phyloP scores from a whole-genome alignment of 495 filamentous ascomycete species.

The Xylaria bambusicola region DNA sequence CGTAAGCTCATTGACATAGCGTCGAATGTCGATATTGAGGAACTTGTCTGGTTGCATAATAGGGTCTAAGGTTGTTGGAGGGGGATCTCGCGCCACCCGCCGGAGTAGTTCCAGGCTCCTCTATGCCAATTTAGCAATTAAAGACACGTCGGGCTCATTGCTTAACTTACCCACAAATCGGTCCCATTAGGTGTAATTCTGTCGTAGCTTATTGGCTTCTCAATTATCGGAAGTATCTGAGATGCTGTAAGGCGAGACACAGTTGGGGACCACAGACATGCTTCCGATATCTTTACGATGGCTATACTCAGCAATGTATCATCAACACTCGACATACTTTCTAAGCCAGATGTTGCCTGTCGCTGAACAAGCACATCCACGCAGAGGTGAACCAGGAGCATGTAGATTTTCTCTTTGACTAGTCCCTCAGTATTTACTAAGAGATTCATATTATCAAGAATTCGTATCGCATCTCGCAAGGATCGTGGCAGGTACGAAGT shows the following conservation, averaged over 20 bases:
- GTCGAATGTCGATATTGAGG: slow-evolving; percentile 29
- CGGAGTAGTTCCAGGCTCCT: slow-evolving; percentile 36
- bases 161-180: slow-evolving; percentile 40
- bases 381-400: slow-evolving; percentile 34
- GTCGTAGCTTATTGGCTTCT: slow-evolving; percentile 28
- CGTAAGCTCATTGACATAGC: slow-evolving; percentile 27
- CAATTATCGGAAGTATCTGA: slow-evolving; percentile 32
- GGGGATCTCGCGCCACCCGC: slow-evolving; percentile 23
- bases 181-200: slow-evolving; percentile 18
- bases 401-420: slow-evolving; percentile 36
- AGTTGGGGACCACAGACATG: slow-evolving; percentile 30
- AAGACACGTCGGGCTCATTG: not conserved
- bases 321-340: slow-evolving; percentile 11
- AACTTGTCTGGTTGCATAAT: slow-evolving; percentile 30
- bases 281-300: slow-evolving; percentile 36
- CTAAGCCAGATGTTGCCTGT: slow-evolving; percentile 2
- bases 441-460: slow-evolving; percentile 22
- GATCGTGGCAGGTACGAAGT: slow-evolving; percentile 26
- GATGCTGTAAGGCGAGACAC: slow-evolving; percentile 37
- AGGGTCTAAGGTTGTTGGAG: slow-evolving; percentile 9
- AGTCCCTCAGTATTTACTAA: slow-evolving; percentile 21
- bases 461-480: slow-evolving; percentile 29
- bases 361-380: slow-evolving; percentile 24
- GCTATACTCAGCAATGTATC: slow-evolving; percentile 29
- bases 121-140: slow-evolving; percentile 32